A percentile compares a stretch with the other conserved stretches of the same genome.
Evolutionary conservation across 2,329 filamentous ascomycete species (phyloP).

Genomic region (Fusarium verrucosum): DNA sequence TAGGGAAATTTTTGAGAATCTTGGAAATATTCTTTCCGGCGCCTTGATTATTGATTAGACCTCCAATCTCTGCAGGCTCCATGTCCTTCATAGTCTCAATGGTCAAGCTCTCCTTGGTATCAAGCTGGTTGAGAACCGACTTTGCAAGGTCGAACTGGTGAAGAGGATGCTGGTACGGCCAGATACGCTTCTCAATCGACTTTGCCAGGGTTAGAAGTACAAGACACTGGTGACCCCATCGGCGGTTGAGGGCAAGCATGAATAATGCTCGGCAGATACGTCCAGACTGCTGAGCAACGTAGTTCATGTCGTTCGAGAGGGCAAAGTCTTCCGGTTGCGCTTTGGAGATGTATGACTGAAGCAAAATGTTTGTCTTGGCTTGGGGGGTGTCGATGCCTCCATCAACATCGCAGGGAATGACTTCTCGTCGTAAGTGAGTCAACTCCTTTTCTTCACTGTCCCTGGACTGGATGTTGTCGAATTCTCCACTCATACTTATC

Average conservation of each 20-base stretch:
- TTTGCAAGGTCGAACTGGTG: constrained; percentile 93
- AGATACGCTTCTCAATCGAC: constrained; percentile 95
- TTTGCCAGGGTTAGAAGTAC: constrained; percentile 93
- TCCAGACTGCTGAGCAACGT: constrained; percentile 94
- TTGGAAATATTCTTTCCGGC: constrained; percentile 85
- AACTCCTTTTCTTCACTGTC: constrained; percentile 92
- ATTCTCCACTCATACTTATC: constrained; percentile 97
- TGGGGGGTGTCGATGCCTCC: constrained; percentile 77
- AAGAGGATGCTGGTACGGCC: constrained; percentile 94
- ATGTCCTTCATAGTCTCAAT: constrained; percentile 91
- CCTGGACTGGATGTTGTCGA: constrained; percentile 93
- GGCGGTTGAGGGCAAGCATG: constrained; percentile 94
- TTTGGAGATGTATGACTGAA: constrained; percentile 93
- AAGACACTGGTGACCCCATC: constrained; percentile 95
- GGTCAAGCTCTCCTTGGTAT: constrained; percentile 78
- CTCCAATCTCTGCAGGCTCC: constrained; percentile 89
- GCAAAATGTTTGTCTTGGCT: constrained; percentile 92
- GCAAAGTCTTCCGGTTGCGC: constrained; percentile 93
- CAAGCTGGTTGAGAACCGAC: constrained; percentile 83
- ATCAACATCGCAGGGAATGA: constrained; percentile 80
- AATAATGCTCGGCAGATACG: constrained; percentile 95
- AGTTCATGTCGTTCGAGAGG: constrained; percentile 88
- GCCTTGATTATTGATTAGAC: constrained; percentile 87
- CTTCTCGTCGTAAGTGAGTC: constrained; percentile 74
- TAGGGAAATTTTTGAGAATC: constrained; percentile 90